A percentile compares a stretch with the other conserved stretches of the same genome.
Evolutionary conservation across 2,329 filamentous ascomycete genomes (phyloP).

Genomic region (Stemphylium beticola): DNA sequence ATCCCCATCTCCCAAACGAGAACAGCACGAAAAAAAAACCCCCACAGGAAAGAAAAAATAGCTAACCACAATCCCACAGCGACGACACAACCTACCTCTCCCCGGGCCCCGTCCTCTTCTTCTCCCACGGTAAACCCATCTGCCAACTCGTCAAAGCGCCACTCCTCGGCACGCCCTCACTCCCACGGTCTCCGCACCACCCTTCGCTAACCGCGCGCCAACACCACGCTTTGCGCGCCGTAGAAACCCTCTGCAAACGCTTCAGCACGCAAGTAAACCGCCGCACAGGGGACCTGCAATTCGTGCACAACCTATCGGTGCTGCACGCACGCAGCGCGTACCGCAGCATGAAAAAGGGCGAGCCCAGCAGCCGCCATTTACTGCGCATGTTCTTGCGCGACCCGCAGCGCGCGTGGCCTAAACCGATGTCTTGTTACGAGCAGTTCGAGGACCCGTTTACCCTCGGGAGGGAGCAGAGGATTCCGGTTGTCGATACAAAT

Average conservation of each 20-base stretch:
- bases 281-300: conserved; percentile 45
- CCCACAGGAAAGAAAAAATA: too few relatives aligned
- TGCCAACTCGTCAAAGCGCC: conserved; percentile 48
- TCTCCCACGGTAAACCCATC: conserved; percentile 45
- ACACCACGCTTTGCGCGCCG: conserved; percentile 35
- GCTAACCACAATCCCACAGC: conserved; percentile 18
- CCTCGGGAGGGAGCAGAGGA: conserved; percentile 36
- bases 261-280: conserved; percentile 43
- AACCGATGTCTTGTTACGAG: conserved; percentile 31
- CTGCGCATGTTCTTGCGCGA: conserved; percentile 49
- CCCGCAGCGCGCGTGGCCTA: conserved; percentile 42
- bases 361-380: conserved; percentile 42
- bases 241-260: conserved; percentile 38
- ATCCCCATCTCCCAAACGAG: too few relatives aligned
- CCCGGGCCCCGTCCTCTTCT: conserved; percentile 43
- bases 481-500: conserved; percentile 43
- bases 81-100: conserved; percentile 40
- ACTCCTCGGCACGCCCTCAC: conserved; percentile 41
- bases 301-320: conserved; percentile 46
- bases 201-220: conserved; percentile 39
- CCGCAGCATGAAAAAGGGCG: conserved; percentile 21
- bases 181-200: conserved; percentile 40
- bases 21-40: too few relatives aligned
- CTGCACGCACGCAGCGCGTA: conserved; percentile 48
- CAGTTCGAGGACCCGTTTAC: conserved; percentile 46